Evolutionary conservation across 768 basidiomycete genomes (phyloP), one percentile per base, ranked within the genome.

Genomic region (Lentinus brumalis): DNA sequence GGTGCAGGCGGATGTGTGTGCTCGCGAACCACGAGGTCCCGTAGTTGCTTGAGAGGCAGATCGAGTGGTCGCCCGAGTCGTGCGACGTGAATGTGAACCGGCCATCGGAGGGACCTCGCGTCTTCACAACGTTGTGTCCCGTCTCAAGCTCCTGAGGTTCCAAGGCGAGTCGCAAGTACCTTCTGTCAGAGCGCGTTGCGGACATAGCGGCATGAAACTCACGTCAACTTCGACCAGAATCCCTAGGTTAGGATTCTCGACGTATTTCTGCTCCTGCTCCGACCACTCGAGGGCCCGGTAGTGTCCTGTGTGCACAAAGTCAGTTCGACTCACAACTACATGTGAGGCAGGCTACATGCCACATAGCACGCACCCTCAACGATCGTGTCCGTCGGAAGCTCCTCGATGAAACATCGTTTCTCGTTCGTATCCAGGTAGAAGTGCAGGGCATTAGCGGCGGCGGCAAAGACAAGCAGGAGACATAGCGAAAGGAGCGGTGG

Each of bases 31-130:
- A 96, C 15, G 91, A 86, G 8, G 78, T 75, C 31, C 93, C 88
- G 76, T 94, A 90, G 74, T 96, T 96, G 18, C 93, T 91, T 6
- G 92, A 92, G 52, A 98, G 84, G 73, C 97, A 99, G 71, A 99
- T 97, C 55, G 92, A 88, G 78, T 99, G 97, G 79, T 98, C 97
- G 50, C 96, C 96, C 31, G 96, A 83, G 61, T 96, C 94, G 72
- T 97, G 94, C 5, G 96, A 97, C 30, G 97, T 98, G 71, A 99
- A 99, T 0, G 97, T 98, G 78, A 98, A 98, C 59, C 86, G 86
- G 31, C 97, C 92, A 52, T 96, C 91, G 26, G 87, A 79, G 5
- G 95, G 91, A 2, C 97, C 97, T n/a, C 86, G 86, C 9, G 94
- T 95, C 68, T 89, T 89, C 44, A 93, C 94, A 15, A 98, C 90